A percentile compares a stretch with the other conserved stretches of the same genome.
Evolutionary conservation across 148 eudicot species (phyloP).

Genomic region (Persicaria tinctoria): DNA sequence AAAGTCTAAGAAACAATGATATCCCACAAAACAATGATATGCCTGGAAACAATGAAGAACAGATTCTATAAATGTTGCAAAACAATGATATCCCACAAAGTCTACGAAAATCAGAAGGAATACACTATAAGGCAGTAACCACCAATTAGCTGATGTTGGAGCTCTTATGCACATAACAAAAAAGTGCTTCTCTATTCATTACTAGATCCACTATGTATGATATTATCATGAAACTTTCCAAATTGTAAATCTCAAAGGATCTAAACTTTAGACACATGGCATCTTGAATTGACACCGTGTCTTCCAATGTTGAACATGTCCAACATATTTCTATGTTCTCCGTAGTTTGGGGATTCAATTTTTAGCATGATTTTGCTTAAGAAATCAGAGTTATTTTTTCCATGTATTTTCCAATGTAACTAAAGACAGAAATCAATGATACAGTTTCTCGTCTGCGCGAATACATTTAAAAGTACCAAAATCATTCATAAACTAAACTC

Average conservation of each 20-base stretch:
- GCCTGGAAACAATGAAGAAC: too few relatives aligned
- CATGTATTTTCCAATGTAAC: neutral
- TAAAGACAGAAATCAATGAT: neutral
- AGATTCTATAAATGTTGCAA: too few relatives aligned
- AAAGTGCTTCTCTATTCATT: neutral
- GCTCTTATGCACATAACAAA: neutral
- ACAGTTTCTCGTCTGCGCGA: neutral
- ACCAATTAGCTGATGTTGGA: conserved; percentile 3
- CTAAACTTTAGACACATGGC: neutral
- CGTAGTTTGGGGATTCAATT: neutral
- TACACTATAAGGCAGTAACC: neutral
- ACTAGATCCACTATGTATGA: neutral
- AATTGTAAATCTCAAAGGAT: neutral
- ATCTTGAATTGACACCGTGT: neutral
- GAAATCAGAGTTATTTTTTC: neutral
- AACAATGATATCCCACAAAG: too few relatives aligned
- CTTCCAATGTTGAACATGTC: neutral
- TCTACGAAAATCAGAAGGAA: conserved; percentile 5
- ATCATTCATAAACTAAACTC: neutral
- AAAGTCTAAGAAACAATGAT: too few relatives aligned
- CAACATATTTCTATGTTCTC: neutral
- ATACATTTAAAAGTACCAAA: neutral
- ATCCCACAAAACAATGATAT: too few relatives aligned
- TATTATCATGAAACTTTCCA: neutral
- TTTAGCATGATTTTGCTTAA: neutral